These are phyloP conservation scores for Noccaea bulbosa DNA, from an alignment of 345 rosid species.

Conservation along the genomic window DNA sequence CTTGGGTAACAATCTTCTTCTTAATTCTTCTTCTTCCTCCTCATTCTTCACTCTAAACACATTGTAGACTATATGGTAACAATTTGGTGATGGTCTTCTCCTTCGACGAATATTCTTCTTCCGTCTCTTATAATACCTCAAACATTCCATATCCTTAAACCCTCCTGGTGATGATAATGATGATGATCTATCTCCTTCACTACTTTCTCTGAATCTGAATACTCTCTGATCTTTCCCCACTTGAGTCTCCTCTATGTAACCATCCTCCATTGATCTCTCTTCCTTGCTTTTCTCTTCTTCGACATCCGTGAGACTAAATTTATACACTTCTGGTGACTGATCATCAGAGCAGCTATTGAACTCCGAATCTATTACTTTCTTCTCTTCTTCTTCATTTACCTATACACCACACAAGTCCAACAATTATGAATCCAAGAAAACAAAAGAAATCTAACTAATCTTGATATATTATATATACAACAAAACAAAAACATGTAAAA, in stretches of 20 bases:
- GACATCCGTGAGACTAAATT: constrained; percentile 26
- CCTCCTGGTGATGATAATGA: constrained; percentile 5
- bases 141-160: constrained; percentile 28
- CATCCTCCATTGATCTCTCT: constrained; percentile 27
- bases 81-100: constrained; percentile 28
- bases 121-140: constrained; percentile 23
- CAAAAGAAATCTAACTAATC: neutral
- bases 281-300: constrained; percentile 36
- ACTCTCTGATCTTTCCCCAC: constrained; percentile 36
- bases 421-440: constrained; percentile 1
- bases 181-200: constrained; percentile 34
- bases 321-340: constrained; percentile 22
- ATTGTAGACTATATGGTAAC: constrained; percentile 42
- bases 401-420: constrained; percentile 18
- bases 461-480: neutral
- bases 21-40: constrained; percentile 25
- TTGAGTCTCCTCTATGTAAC: constrained; percentile 33
- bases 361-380: constrained; percentile 19
- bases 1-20: constrained; percentile 37
- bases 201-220: constrained; percentile 38
- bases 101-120: constrained; percentile 11
- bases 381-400: constrained; percentile 40
- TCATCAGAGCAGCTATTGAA: constrained; percentile 5
- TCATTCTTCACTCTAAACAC: constrained; percentile 39
- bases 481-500: neutral